These are phyloP conservation scores for Heritiera fomes DNA, from an alignment of 345 rosid species.

Conservation along the genomic window DNA sequence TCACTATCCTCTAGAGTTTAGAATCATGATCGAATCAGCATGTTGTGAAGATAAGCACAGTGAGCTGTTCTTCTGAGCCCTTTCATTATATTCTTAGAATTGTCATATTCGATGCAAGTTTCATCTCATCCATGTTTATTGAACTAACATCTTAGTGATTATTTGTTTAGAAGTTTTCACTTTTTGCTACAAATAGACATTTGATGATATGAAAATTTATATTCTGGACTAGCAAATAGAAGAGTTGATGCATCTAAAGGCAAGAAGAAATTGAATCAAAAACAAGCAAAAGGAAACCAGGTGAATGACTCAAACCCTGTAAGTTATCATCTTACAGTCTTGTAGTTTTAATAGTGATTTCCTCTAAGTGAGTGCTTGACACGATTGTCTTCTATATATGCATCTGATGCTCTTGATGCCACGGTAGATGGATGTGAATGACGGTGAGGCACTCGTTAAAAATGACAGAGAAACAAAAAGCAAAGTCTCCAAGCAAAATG, in stretches of 20 bases:
- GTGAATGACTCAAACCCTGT: no score
- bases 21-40: no score
- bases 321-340: no score
- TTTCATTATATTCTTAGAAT: not conserved
- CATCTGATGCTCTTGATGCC: not conserved
- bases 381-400: not conserved
- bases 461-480: not conserved
- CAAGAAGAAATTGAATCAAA: conserved; percentile 6
- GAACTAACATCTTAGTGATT: not conserved
- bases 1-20: no score
- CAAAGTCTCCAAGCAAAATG: not conserved
- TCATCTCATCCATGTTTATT: not conserved
- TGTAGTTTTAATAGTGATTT: no score
- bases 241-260: conserved; percentile 27
- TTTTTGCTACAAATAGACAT: not conserved
- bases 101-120: not conserved
- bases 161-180: not conserved
- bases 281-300: no score
- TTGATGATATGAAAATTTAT: not conserved
- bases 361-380: not conserved
- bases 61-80: not conserved
- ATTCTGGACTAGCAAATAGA: conserved; percentile 24
- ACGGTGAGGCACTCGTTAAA: not conserved
- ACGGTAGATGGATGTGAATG: not conserved
- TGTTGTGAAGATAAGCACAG: not conserved